phyloP scores from a whole-genome alignment of 345 rosid genomes.

The Erodium maritimum region DNA sequence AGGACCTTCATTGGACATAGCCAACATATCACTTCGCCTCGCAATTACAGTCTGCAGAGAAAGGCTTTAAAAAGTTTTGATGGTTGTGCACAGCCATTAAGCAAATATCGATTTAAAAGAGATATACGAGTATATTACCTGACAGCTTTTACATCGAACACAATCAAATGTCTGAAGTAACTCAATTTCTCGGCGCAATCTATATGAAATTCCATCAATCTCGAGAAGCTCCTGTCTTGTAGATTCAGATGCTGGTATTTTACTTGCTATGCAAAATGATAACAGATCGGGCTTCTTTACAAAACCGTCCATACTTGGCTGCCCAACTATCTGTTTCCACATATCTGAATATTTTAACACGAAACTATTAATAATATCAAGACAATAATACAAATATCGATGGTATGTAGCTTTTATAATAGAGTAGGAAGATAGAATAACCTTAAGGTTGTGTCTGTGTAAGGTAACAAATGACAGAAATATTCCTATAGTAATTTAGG shows the following conservation, averaged over 20 bases:
- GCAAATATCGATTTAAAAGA: not conserved
- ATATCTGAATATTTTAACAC: slow-evolving; percentile 40
- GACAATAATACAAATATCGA: not conserved
- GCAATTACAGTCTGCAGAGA: slow-evolving; percentile 54
- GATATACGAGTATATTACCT: slow-evolving; percentile 37
- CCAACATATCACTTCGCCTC: slow-evolving; percentile 88
- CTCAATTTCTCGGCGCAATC: slow-evolving; percentile 78
- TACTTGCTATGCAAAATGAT: slow-evolving; percentile 83
- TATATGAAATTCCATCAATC: slow-evolving; percentile 73
- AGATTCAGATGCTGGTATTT: slow-evolving; percentile 79
- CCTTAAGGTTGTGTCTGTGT: too few relatives aligned
- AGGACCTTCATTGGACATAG: slow-evolving; percentile 95
- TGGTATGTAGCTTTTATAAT: not conserved
- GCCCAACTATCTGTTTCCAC: slow-evolving; percentile 85
- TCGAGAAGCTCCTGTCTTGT: slow-evolving; percentile 92
- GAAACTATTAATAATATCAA: not conserved
- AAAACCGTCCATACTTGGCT: slow-evolving; percentile 57
- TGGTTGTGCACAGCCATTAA: not conserved
- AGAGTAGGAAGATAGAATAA: not conserved
- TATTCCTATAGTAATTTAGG: too few relatives aligned
- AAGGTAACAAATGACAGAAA: too few relatives aligned
- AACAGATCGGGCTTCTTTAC: slow-evolving; percentile 72
- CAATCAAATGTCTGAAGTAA: slow-evolving; percentile 62
- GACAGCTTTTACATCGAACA: slow-evolving; percentile 68
- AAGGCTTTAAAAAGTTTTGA: slow-evolving; percentile 6